These are phyloP conservation scores for Tubosaeta sp. DNA, from an alignment of 768 basidiomycete species.

Conservation along the genomic window DNA sequence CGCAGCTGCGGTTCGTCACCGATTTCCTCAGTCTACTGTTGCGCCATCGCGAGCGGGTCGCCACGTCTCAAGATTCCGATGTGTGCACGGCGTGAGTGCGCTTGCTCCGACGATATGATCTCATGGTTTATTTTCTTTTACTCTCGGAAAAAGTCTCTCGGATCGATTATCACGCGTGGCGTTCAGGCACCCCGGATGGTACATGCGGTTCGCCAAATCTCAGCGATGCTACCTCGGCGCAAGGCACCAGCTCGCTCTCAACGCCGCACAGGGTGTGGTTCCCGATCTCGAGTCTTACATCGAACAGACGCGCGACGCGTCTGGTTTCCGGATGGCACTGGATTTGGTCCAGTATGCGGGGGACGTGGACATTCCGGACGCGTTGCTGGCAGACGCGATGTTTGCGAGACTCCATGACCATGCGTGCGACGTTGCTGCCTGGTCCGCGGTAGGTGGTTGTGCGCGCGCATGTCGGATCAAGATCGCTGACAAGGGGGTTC, in stretches of 20 bases:
- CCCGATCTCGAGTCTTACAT: constrained; percentile 47
- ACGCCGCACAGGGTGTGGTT: constrained; percentile 17
- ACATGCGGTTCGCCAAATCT: constrained; percentile 37
- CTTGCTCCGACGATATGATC: constrained; percentile 7
- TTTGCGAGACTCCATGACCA: constrained; percentile 34
- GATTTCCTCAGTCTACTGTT: constrained; percentile 47
- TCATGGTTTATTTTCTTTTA: constrained; percentile 1
- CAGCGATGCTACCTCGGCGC: constrained; percentile 34
- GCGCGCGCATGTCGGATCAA: background rate
- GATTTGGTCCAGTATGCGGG: constrained; percentile 51
- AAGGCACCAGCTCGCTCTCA: constrained; percentile 26
- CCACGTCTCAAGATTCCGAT: constrained; percentile 10
- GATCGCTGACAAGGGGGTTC: background rate
- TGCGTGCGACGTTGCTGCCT: constrained; percentile 48
- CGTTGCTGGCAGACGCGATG: constrained; percentile 21
- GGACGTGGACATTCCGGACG: constrained; percentile 38
- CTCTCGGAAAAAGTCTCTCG: constrained; percentile 39
- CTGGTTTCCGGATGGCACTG: constrained; percentile 47
- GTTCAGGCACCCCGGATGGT: constrained; percentile 37
- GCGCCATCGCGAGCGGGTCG: constrained; percentile 30
- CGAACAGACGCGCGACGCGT: constrained; percentile 42
- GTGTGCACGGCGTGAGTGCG: constrained; percentile 22
- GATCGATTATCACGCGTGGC: constrained; percentile 34
- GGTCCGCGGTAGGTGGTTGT: constrained; percentile 43
- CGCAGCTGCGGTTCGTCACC: constrained; percentile 50